Evolutionary conservation across 1,284 basidiomycete species (phyloP).

Genomic region (Leccinum subatratum): DNA sequence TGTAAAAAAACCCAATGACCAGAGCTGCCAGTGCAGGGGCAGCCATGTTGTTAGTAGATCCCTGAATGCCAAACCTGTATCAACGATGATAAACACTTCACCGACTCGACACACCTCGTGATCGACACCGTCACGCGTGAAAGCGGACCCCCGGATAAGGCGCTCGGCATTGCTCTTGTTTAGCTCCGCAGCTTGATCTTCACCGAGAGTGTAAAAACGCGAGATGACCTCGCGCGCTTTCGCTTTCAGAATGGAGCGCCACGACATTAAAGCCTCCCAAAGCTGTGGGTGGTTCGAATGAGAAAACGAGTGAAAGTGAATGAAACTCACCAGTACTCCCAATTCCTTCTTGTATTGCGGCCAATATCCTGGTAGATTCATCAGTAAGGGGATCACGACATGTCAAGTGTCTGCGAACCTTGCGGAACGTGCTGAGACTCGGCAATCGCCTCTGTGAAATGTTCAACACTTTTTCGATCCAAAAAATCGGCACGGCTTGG

Average conservation of each 20-base stretch:
- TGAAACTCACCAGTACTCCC: background rate
- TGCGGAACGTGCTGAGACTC: background rate
- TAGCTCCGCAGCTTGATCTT: background rate
- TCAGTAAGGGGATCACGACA: background rate
- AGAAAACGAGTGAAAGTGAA: background rate
- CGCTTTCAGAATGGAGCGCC: background rate
- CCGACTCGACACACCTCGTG: background rate
- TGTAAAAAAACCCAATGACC: background rate
- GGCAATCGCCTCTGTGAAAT: background rate
- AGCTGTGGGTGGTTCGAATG: background rate
- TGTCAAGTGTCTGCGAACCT: background rate
- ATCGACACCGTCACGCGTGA: background rate
- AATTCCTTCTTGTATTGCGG: background rate
- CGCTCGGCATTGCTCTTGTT: background rate
- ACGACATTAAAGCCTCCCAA: background rate
- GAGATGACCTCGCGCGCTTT: background rate
- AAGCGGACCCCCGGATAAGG: background rate
- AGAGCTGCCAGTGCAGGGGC: background rate
- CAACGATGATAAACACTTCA: too few relatives aligned
- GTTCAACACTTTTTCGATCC: background rate
- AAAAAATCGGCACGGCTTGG: background rate
- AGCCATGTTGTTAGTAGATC: background rate
- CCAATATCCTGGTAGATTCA: slow-evolving; percentile 1
- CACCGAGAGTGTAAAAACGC: background rate
- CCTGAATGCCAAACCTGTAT: background rate